A percentile compares a stretch with the other conserved stretches of the same genome.
Evolutionary conservation across 805 yeast genomes (phyloP).

Genomic region (Schwanniomyces vanrijiae): DNA sequence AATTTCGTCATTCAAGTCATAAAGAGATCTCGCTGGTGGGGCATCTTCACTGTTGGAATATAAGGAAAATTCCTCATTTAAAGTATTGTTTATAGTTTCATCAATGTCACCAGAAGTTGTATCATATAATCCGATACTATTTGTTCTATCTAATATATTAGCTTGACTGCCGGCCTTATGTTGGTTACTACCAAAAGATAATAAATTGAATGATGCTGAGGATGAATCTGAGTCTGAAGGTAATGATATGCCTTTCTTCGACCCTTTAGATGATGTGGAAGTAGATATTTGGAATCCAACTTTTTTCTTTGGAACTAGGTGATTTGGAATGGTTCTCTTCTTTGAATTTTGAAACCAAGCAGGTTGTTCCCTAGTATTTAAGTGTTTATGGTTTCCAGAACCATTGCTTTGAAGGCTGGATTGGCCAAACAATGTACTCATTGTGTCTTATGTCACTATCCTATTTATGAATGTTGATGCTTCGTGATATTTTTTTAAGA

Average conservation of each 20-base stretch:
- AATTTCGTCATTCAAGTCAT: conserved; percentile 48
- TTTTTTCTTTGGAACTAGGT: conserved; percentile 39
- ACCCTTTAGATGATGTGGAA: conserved; percentile 15
- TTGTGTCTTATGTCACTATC: not conserved
- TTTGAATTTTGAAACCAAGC: conserved; percentile 37
- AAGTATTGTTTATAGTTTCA: conserved; percentile 29
- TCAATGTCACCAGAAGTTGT: conserved; percentile 21
- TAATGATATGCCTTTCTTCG: conserved; percentile 6
- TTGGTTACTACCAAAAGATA: conserved; percentile 35
- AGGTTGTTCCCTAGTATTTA: conserved; percentile 19
- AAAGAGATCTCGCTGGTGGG: conserved; percentile 52
- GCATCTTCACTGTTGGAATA: conserved; percentile 37
- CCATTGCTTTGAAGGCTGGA: conserved; percentile 4
- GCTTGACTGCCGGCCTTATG: conserved; percentile 16
- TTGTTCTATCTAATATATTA: conserved; percentile 14
- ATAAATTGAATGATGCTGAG: conserved; percentile 29
- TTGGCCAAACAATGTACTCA: conserved; percentile 13
- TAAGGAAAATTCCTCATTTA: conserved; percentile 27
- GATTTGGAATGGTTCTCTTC: conserved; percentile 41
- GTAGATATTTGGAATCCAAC: conserved; percentile 37
- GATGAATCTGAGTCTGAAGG: conserved; percentile 5
- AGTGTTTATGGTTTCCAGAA: conserved; percentile 6
- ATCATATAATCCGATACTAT: conserved; percentile 22
- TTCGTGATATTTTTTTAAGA: not conserved
- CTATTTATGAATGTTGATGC: not conserved